These are phyloP conservation scores for Conoideocrella luteorostrata DNA, from an alignment of 2,329 filamentous ascomycete genomes.

Conservation along the genomic window DNA sequence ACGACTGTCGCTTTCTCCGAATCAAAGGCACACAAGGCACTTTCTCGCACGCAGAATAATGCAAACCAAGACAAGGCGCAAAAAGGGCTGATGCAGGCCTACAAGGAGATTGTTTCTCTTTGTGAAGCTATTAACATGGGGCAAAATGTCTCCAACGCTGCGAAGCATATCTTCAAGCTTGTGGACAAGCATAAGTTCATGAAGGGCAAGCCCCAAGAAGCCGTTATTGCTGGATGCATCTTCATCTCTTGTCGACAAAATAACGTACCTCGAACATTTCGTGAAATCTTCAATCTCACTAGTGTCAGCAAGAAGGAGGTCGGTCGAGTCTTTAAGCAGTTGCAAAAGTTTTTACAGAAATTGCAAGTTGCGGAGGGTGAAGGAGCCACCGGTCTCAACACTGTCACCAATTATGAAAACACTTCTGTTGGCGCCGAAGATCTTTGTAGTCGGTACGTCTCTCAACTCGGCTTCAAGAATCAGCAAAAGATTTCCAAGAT, in stretches of 20 bases:
- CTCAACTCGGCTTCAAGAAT: constrained; percentile 66
- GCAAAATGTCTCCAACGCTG: constrained; percentile 75
- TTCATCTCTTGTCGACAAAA: constrained; percentile 96
- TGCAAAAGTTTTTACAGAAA: constrained; percentile 81
- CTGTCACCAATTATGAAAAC: constrained; percentile 63
- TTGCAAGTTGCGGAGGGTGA: constrained; percentile 54
- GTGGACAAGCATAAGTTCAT: constrained; percentile 89
- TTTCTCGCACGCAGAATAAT: constrained; percentile 81
- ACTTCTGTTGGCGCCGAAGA: constrained; percentile 77
- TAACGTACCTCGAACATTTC: constrained; percentile 80
- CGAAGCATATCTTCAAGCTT: constrained; percentile 93
- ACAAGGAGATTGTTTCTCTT: constrained; percentile 78
- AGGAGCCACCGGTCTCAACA: constrained; percentile 41
- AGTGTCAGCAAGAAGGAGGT: constrained; percentile 97
- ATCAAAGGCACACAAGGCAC: constrained; percentile 61
- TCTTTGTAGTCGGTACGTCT: constrained; percentile 86
- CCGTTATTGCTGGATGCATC: constrained; percentile 91
- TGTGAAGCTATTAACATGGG: constrained; percentile 81
- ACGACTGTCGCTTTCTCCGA: constrained; percentile 84
- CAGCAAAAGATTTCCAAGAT: constrained; percentile 72
- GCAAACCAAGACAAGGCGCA: constrained; percentile 78
- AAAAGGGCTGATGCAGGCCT: constrained; percentile 76
- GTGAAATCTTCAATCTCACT: constrained; percentile 89
- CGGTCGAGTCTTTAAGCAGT: constrained; percentile 85
- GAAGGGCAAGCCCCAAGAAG: constrained; percentile 92